phyloP scores from a whole-genome alignment of 371 early-diverging fungal species.

The Vairimorpha ceranae region DNA sequence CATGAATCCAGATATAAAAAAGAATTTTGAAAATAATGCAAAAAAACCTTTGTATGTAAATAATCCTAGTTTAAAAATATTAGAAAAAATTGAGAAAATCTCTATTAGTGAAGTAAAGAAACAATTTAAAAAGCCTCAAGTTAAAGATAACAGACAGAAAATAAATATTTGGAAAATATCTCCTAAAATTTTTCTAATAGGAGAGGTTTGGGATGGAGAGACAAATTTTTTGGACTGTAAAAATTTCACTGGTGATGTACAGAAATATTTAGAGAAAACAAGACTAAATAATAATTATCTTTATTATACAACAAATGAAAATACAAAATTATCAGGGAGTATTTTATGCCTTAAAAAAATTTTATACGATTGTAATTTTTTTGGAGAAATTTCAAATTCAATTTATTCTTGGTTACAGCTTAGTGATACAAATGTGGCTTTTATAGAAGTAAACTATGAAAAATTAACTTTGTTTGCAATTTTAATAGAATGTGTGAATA shows the following conservation, averaged over 20 bases:
- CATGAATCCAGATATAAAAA: too few species aligned
- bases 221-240: conserved; percentile 54
- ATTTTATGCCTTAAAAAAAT: background rate
- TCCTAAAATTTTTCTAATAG: conserved; percentile 62
- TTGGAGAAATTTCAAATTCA: conserved; percentile 6
- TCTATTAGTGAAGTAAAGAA: background rate
- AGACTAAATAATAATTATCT: conserved; percentile 63
- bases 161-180: conserved; percentile 27
- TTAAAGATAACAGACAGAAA: background rate
- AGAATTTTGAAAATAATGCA: too few species aligned
- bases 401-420: conserved; percentile 36
- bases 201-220: conserved; percentile 59
- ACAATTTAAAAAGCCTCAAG: background rate
- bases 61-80: background rate
- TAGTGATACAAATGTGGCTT: conserved; percentile 20
- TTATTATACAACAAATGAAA: conserved; percentile 37
- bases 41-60: conserved; percentile 12
- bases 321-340: conserved; percentile 6
- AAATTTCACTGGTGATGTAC: conserved; percentile 64
- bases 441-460: conserved; percentile 25
- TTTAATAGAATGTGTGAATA: conserved; percentile 20
- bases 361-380: conserved; percentile 21
- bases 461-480: conserved; percentile 16
- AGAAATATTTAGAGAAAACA: conserved; percentile 62
- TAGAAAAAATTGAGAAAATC: conserved; percentile 2